Base-by-base conservation (phyloP, 2,329 filamentous ascomycete species). In the Ascochyta fabae region DNA sequence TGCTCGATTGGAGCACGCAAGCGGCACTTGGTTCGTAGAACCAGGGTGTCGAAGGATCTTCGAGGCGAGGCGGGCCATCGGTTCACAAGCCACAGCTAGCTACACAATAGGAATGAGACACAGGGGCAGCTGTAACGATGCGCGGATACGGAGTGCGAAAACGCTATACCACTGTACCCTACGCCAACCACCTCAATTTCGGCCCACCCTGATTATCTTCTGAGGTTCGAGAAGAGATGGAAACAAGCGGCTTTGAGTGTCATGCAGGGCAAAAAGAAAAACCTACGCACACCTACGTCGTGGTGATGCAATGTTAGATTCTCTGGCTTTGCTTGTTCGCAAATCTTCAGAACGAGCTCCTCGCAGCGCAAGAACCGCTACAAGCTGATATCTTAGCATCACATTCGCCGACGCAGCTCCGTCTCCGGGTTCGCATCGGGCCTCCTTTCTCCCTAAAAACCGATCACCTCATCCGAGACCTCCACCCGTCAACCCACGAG, bases 21-120 rank as follows among this genome's bases (percentile, higher is more conserved):
- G 38, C 38, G 47, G 42, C 47, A 43, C 44, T 48, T 56, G 31
- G 39, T 46, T 50, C 46, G 47, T 50, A 41, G 47, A 51, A 56
- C 53, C 49, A 27, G 53, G 53, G 50, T 51, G 4, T 39, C n/a
- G 43, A 51, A 56, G 53, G 53, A 56, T 56, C 35, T 43, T 16
- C 47, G 47, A 51, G 53, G 42, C 47, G 42, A 46, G 47, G n/a
- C 53, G 53, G 53, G 29, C 33, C 48, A 34, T 39, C 53, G 36
- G 38, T 43, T 51, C 33, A 51, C 36, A 43, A 51, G 53, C 53
- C 53, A 56, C 53, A 56, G 40, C 53, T 56, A 56, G 13, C 31
- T 13, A 56, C 42, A 9, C 7, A 48, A 47, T 2, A 8, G 42
- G 53, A 47, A 10, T 22, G 29, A 33, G n/a, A 39, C 35, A 56